These are phyloP conservation scores for Aplosporella prunicola DNA, from an alignment of 2,329 filamentous ascomycete genomes.

Conservation along the genomic window DNA sequence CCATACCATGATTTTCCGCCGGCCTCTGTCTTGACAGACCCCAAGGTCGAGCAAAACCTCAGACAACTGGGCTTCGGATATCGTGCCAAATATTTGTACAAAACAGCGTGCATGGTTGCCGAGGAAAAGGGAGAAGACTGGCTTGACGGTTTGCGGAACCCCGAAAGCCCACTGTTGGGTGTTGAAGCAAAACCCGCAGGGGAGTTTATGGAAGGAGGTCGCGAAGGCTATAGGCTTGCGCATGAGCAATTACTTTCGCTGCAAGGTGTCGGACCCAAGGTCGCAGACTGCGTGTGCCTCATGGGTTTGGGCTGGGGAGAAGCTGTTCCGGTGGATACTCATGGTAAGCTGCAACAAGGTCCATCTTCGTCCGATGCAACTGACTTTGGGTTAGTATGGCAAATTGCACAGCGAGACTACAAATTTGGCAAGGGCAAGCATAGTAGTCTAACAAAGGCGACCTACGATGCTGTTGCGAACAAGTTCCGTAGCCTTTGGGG, in stretches of 20 bases:
- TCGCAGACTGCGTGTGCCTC: slow-evolving; percentile 90
- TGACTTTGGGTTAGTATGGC: slow-evolving; percentile 58
- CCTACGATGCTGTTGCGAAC: slow-evolving; percentile 83
- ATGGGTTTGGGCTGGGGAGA: slow-evolving; percentile 97
- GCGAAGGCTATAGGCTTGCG: slow-evolving; percentile 64
- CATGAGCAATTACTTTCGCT: slow-evolving; percentile 71
- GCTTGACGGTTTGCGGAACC: slow-evolving; percentile 71
- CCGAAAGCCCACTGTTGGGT: slow-evolving; percentile 56
- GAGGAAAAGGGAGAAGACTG: slow-evolving; percentile 56
- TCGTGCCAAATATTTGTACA: slow-evolving; percentile 80
- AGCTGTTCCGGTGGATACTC: slow-evolving; percentile 90
- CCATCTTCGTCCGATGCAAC: neutral
- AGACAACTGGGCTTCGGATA: slow-evolving; percentile 88
- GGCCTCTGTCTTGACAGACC: slow-evolving; percentile 61
- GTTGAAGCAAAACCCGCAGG: slow-evolving; percentile 34
- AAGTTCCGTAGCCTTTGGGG: slow-evolving; percentile 89
- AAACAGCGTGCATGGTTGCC: slow-evolving; percentile 69
- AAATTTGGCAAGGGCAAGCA: slow-evolving; percentile 75
- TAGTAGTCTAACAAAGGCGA: slow-evolving; percentile 77
- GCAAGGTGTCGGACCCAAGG: slow-evolving; percentile 89
- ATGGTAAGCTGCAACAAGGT: slow-evolving; percentile 40
- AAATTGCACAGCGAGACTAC: slow-evolving; percentile 94
- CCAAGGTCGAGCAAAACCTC: slow-evolving; percentile 69
- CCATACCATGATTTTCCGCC: slow-evolving; percentile 81
- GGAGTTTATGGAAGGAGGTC: slow-evolving; percentile 40